phyloP scores from a whole-genome alignment of 2,329 filamentous ascomycete species.

The Hirsutella minnesotensis region DNA sequence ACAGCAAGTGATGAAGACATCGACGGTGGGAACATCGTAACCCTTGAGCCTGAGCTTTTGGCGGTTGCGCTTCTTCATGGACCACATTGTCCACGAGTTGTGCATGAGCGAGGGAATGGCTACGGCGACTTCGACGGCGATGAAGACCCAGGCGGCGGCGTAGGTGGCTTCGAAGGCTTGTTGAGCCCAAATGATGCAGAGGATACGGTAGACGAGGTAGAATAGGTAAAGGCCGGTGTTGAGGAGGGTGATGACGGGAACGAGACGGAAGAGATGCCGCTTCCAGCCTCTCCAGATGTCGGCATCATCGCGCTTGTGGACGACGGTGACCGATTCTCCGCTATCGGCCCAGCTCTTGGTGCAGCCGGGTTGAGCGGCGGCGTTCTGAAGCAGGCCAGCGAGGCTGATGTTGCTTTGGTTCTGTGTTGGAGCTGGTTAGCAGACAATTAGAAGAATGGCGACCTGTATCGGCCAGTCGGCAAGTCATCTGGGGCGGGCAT shows the following conservation, averaged over 20 bases:
- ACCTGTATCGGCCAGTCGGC: too few relatives aligned
- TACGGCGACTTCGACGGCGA: slow-evolving; percentile 39
- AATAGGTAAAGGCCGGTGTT: slow-evolving; percentile 29
- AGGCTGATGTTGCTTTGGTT: slow-evolving; percentile 30
- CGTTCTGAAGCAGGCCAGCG: slow-evolving; percentile 23
- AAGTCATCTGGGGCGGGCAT: background rate
- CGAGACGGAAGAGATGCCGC: slow-evolving; percentile 24
- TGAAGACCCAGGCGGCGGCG: slow-evolving; percentile 43
- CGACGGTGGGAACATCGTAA: slow-evolving; percentile 38
- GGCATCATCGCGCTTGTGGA: slow-evolving; percentile 29
- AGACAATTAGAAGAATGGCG: background rate
- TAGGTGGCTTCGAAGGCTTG: slow-evolving; percentile 25
- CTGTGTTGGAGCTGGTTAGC: slow-evolving; percentile 12
- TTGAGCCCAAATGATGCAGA: slow-evolving; percentile 40
- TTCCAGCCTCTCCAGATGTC: slow-evolving; percentile 35
- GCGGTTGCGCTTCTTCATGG: slow-evolving; percentile 39
- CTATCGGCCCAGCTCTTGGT: slow-evolving; percentile 20
- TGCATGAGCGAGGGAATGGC: slow-evolving; percentile 44
- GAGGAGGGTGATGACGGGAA: slow-evolving; percentile 25
- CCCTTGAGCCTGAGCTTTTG: slow-evolving; percentile 41
- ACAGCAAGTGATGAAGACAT: slow-evolving; percentile 46
- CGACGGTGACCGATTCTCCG: slow-evolving; percentile 22
- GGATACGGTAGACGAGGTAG: slow-evolving; percentile 39
- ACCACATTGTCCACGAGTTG: slow-evolving; percentile 45
- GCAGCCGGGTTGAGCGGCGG: slow-evolving; percentile 17